Evolutionary conservation across 331 rosid genomes (phyloP).

Genomic region (Quercus lobata): DNA sequence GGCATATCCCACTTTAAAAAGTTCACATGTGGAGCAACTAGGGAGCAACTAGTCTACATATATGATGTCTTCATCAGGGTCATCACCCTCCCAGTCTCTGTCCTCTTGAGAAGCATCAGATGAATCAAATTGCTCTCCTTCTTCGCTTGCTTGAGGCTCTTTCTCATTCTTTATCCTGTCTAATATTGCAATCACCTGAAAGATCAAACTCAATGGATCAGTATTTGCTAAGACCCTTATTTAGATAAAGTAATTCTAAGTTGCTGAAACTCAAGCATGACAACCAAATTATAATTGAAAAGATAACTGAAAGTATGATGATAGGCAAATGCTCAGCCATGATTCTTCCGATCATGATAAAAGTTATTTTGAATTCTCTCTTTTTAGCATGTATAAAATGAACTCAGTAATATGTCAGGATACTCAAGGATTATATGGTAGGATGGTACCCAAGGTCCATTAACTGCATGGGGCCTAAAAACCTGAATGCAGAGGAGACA

Average conservation of each 20-base stretch:
- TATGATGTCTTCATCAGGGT: constrained; percentile 69
- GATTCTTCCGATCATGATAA: background rate
- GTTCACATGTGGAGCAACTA: constrained; percentile 10
- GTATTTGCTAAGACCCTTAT: background rate
- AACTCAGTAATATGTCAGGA: background rate
- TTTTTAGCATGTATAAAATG: background rate
- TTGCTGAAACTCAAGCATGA: background rate
- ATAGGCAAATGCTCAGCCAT: background rate
- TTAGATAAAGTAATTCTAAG: background rate
- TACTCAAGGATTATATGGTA: background rate
- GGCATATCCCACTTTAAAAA: constrained; percentile 14
- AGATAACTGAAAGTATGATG: background rate
- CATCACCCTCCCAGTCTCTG: constrained; percentile 56
- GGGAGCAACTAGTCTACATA: constrained; percentile 55
- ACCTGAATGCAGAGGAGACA: background rate
- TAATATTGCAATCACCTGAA: constrained; percentile 83
- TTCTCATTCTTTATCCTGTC: constrained; percentile 73
- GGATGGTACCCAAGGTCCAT: background rate
- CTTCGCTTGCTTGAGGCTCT: constrained; percentile 16
- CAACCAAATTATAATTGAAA: background rate
- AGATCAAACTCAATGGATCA: constrained; percentile 20
- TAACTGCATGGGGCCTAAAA: background rate
- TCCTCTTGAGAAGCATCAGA: constrained; percentile 38
- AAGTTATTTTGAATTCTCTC: no score
- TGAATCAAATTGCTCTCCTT: constrained; percentile 31